Base-by-base conservation (phyloP, 176 grass and related monocot species). In the Miscanthus lutarioriparius region DNA sequence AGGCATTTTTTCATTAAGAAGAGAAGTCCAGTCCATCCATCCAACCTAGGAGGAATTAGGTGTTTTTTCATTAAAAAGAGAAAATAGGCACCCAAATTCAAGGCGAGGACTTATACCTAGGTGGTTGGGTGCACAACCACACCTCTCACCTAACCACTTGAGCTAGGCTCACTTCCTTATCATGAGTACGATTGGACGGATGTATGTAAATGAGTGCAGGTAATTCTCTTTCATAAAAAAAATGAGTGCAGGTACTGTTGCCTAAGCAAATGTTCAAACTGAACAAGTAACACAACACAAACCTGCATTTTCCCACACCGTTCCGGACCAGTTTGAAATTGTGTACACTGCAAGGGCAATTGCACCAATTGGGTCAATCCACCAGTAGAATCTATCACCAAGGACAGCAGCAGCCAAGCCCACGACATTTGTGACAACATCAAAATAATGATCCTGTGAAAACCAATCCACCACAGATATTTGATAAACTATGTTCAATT, bases 221-320 rank as follows among this genome's bases (percentile, higher is more conserved):
- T 53, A 40, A 37, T 37, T 37, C 36, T 37, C 36, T 37, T 37
- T 37, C 36, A 37, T n/a, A 6, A 37, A 37, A 37, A 37, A 49
- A 74, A 63, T 38, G 11, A 11, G 48, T 19, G 54, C 30, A 30
- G 48, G 1, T 53, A 40, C 20, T 85, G 64, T 54, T 54, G 51
- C 47, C 15, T n/a, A n/a, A 51, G 49, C 48, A 76, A 84, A 28
- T 48, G 58, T 71, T 85, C 47, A 39, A 76, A 47, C 4, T 70
- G 23, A 71, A 67, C 16, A 64, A 77, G 43, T 65, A 54, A 49
- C 67, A 67, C 86, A 54, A 49, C 67, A 67, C 86, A 86, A 80
- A 98, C 95, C 92, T 83, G 92, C 92, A 93, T 98, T 98, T 88
- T 98, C 95, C 95, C 89, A 93, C 6, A 98, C 92, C 28, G 95